Evolutionary conservation across 352 stramenopile genomes (phyloP), one percentile per base, ranked within the genome.

Genomic region (Globisporangium polare): DNA sequence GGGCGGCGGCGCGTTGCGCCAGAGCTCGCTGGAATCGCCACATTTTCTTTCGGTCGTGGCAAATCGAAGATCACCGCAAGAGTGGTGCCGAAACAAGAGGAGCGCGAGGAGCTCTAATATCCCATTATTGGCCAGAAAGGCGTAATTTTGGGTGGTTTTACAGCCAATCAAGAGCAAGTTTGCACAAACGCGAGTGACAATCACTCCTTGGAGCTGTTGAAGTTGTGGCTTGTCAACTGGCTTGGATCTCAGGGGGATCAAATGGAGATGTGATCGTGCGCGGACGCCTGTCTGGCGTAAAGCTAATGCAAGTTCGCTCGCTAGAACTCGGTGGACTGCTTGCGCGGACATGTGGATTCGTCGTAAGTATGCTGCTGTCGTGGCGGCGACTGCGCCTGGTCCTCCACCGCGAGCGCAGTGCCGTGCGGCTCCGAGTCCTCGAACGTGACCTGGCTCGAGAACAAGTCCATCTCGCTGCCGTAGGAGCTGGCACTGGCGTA

Each of bases 281-380:
- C n/a, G n/a, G n/a, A n/a, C n/a, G n/a, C n/a, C n/a, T n/a, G n/a
- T n/a, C n/a, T n/a, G n/a, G n/a, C n/a, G n/a, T n/a, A n/a, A n/a
- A n/a, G n/a, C n/a, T n/a, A n/a, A n/a, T n/a, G n/a, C n/a, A n/a
- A n/a, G n/a, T n/a, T n/a, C n/a, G n/a, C n/a, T n/a, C n/a, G n/a
- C 39, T 59, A 83, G 65, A 83, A 83, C 46, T 83, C 74, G 58
- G 75, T 80, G 5, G 74, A 83, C 47, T 77, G 70, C 60, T 83
- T 83, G 39, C 65, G 72, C 22, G 72, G 74, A 45, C 64, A 72
- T 18, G 58, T 26, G 20, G 62, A 13, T 6, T n/a, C 18, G 18
- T 52, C 17, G 7, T 42, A 18, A 18, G 53, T n/a, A 8, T 43
- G 55, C 12, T 53, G n/a, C 41, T 61, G 55, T 13, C 41, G 29